Evolutionary conservation across 106 monocot species (phyloP), one percentile per base, ranked within the genome.

Genomic region (Cymbidium sinense): DNA sequence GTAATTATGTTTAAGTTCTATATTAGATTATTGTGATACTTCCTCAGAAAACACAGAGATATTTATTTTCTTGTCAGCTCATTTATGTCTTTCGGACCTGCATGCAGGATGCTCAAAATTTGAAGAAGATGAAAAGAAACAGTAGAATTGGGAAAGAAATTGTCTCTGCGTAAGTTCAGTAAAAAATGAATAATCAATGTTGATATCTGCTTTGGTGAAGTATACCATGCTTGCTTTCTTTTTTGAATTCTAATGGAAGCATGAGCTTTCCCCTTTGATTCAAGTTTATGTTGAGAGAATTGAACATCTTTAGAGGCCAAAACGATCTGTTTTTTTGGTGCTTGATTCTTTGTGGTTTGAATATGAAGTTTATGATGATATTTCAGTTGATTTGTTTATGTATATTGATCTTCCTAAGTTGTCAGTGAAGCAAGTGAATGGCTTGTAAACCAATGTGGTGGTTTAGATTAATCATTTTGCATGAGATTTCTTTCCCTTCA

Each of bases 101-200:
- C 11, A 5, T 83, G 80, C 91, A 91, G 91, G 88, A 91, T 86
- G 91, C 91, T 35, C 91, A 91, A 70, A 89, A 91, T 79, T 55
- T 89, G 84, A 91, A 91, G 82, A 91, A 91, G 77, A 88, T 88
- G 88, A 91, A 91, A 77, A 86, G 88, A 25, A 88, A 91, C 44
- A 80, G 81, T 61, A 91, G 85, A 88, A 86, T 91, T 77, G 91
- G 91, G 34, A 91, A 91, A 76, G 91, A 91, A 83, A 88, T 91
- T 51, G 91, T 91, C 52, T 70, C 88, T 52, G 91, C 88, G 91
- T 91, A 88, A 86, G 91, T 86, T 39, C 35, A 71, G 5, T 17
- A 15, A 67, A 67, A 29, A 33, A 33, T 33, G 17, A 67, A 33
- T 62, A 5, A 27, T 7, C 8, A 62, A n/a, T 62, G 61, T 27